phyloP scores from a whole-genome alignment of 2,329 filamentous ascomycete genomes.

The Phialemonium atrogriseum region DNA sequence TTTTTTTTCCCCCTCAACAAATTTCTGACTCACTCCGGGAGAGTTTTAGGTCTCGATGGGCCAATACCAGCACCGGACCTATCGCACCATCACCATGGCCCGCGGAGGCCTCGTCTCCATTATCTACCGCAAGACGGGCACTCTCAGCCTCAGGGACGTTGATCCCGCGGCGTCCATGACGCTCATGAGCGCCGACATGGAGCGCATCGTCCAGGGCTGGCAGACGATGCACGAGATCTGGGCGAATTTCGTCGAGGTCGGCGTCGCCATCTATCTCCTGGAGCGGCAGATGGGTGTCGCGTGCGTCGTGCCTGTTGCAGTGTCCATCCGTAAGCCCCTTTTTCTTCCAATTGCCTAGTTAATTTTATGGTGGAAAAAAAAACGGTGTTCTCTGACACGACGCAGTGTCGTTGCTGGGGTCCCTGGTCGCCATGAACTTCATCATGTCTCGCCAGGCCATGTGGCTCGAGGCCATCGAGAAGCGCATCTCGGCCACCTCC shows the following conservation, averaged over 20 bases:
- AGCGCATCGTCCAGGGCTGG: conserved; percentile 27
- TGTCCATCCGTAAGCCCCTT: conserved; percentile 25
- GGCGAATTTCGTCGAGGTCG: conserved; percentile 42
- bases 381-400: too few relatives aligned
- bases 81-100: conserved; percentile 26
- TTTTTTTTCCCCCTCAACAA: too few relatives aligned
- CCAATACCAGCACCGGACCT: conserved; percentile 25
- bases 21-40: conserved; percentile 1
- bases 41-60: conserved; percentile 16
- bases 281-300: conserved; percentile 36
- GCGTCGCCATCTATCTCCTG: conserved; percentile 47
- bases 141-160: conserved; percentile 20
- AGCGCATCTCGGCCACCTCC: conserved; percentile 28
- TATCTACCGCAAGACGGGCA: conserved; percentile 38
- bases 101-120: conserved; percentile 30
- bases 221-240: conserved; percentile 51
- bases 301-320: conserved; percentile 36
- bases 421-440: conserved; percentile 15
- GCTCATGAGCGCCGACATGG: conserved; percentile 39
- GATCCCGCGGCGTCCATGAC: conserved; percentile 34
- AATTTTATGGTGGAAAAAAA: too few relatives aligned
- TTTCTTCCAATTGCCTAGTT: too few relatives aligned
- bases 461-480: conserved; percentile 32
- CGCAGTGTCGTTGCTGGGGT: conserved; percentile 12
- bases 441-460: conserved; percentile 23